Conservation (phyloP, 306 rosid species). For the Notholithocarpus densiflorus region DNA sequence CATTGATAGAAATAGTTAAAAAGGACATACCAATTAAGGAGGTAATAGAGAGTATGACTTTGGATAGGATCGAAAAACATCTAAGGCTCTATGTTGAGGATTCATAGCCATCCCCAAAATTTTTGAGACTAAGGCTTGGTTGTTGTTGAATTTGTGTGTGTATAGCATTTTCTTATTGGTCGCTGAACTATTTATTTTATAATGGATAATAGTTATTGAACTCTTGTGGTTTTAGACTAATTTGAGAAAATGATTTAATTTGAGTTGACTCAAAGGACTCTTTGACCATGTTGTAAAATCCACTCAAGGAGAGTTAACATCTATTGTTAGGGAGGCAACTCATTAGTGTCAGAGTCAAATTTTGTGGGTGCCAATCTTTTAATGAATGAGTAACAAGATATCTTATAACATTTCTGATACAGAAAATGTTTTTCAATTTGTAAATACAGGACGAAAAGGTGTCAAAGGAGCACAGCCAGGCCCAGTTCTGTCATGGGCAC, state of each 20-base stretch:
- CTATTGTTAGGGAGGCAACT: background rate
- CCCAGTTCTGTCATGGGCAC: slow-evolving; percentile 62
- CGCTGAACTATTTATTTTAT: background rate
- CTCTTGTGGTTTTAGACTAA: background rate
- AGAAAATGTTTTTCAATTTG: slow-evolving; percentile 11
- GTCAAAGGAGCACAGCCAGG: slow-evolving; percentile 76
- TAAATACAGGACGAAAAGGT: slow-evolving; percentile 61
- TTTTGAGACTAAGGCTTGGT: too few species aligned
- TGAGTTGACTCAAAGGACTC: background rate
- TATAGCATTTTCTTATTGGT: background rate
- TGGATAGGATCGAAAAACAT: too few species aligned
- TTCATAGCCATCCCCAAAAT: too few species aligned
- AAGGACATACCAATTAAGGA: too few species aligned
- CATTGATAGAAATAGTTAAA: too few species aligned
- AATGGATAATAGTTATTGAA: background rate
- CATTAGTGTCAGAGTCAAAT: background rate
- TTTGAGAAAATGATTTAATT: background rate
- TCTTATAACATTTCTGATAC: background rate
- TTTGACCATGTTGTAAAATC: background rate
- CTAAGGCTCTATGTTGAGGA: too few species aligned
- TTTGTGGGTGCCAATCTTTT: background rate
- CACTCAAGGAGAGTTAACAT: background rate
- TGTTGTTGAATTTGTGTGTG: too few species aligned
- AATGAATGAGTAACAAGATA: background rate
- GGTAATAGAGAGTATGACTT: too few species aligned